phyloP scores from a whole-genome alignment of 805 yeast genomes.

The Metschnikowia shivogae region DNA sequence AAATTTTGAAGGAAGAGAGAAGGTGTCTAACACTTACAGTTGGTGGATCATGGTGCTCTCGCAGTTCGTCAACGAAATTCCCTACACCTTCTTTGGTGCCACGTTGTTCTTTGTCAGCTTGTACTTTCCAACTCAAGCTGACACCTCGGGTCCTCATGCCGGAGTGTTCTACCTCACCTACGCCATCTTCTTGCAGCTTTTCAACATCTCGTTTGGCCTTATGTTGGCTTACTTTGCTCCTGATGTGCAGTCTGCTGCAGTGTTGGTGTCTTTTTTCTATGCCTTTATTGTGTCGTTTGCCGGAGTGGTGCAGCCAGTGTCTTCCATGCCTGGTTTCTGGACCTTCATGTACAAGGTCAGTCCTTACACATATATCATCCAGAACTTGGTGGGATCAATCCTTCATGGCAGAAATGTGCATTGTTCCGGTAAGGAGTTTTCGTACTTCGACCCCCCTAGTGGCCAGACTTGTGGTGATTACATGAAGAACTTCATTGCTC shows the following conservation, averaged over 20 bases:
- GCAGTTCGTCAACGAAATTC: slow-evolving; percentile 55
- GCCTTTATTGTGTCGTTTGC: slow-evolving; percentile 55
- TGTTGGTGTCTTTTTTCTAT: slow-evolving; percentile 51
- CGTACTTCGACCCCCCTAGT: slow-evolving; percentile 47
- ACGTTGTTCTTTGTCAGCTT: slow-evolving; percentile 34
- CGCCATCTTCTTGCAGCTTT: slow-evolving; percentile 43
- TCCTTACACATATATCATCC: slow-evolving; percentile 51
- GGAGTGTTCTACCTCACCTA: slow-evolving; percentile 44
- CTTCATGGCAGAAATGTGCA: slow-evolving; percentile 39
- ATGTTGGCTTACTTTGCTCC: slow-evolving; percentile 54
- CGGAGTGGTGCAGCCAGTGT: slow-evolving; percentile 47
- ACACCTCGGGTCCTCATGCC: slow-evolving; percentile 21
- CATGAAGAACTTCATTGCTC: slow-evolving; percentile 9
- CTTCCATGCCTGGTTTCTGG: slow-evolving; percentile 47
- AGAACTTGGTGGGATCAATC: slow-evolving; percentile 46
- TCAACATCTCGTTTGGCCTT: slow-evolving; percentile 42
- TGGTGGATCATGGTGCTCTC: slow-evolving; percentile 59
- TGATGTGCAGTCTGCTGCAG: slow-evolving; percentile 63
- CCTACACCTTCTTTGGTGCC: slow-evolving; percentile 41
- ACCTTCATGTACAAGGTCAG: slow-evolving; percentile 43
- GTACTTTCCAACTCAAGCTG: slow-evolving; percentile 33
- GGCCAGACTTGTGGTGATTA: slow-evolving; percentile 16
- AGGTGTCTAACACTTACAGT: slow-evolving; percentile 67
- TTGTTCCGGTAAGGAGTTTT: slow-evolving; percentile 48
- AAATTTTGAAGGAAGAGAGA: slow-evolving; percentile 66